Conservation (phyloP, 2,329 filamentous ascomycete species). For the Iodosphaeria phyllophila region DNA sequence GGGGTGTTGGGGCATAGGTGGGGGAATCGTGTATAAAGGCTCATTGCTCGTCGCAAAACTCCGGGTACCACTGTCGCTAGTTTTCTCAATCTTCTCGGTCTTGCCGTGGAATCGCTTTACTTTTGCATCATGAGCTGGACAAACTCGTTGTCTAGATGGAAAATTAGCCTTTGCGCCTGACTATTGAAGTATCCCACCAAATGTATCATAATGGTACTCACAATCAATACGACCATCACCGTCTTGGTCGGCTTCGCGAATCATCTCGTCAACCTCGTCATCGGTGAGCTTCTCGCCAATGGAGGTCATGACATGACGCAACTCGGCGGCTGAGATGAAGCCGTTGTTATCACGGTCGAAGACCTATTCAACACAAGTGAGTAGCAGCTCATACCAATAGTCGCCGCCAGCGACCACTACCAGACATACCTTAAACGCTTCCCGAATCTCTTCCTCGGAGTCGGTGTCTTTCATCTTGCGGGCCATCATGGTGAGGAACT, state of each 20-base stretch:
- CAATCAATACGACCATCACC: conserved; percentile 80
- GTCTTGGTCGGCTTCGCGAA: conserved; percentile 77
- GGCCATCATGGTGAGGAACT: conserved; percentile 88
- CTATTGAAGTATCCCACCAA: background rate
- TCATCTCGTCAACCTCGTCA: conserved; percentile 87
- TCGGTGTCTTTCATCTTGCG: conserved; percentile 91
- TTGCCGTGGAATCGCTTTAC: too few relatives aligned
- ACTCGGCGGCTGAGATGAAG: conserved; percentile 75
- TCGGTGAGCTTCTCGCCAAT: conserved; percentile 85
- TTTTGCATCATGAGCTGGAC: conserved; percentile 95
- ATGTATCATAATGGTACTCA: conserved; percentile 21
- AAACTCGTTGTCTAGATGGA: conserved; percentile 61
- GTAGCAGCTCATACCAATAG: too few relatives aligned
- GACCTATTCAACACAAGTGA: conserved; percentile 35
- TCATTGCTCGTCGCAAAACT: too few relatives aligned
- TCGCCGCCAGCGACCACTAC: too few relatives aligned
- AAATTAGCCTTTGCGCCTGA: too few relatives aligned
- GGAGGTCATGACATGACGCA: conserved; percentile 81
- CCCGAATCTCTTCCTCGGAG: conserved; percentile 77
- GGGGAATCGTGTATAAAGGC: too few relatives aligned
- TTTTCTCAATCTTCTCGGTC: too few relatives aligned
- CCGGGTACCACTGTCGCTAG: too few relatives aligned
- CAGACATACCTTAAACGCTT: conserved; percentile 66
- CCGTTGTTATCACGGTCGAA: conserved; percentile 87
- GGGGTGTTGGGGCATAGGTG: too few relatives aligned